These are phyloP conservation scores for Platismatia glauca DNA, from an alignment of 495 filamentous ascomycete genomes.

Conservation along the genomic window DNA sequence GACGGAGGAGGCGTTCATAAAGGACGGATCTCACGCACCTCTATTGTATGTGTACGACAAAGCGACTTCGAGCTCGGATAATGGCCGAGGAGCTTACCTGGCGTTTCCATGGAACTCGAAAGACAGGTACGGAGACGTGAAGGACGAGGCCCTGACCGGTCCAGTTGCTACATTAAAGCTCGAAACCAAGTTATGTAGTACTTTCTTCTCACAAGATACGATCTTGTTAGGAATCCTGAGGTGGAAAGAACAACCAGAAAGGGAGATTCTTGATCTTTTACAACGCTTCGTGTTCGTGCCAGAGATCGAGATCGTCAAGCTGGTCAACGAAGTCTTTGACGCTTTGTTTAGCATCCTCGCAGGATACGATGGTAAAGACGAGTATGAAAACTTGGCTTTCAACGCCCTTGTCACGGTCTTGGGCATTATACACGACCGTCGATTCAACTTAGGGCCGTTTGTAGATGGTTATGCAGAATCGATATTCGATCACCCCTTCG, in stretches of 20 bases:
- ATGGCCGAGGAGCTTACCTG: slow-evolving; percentile 72
- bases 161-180: slow-evolving; percentile 67
- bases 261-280: slow-evolving; percentile 62
- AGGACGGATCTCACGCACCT: slow-evolving; percentile 74
- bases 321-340: slow-evolving; percentile 82
- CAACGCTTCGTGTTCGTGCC: slow-evolving; percentile 85
- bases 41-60: slow-evolving; percentile 87
- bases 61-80: slow-evolving; percentile 52
- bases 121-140: slow-evolving; percentile 53
- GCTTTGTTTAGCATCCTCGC: slow-evolving; percentile 85
- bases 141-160: slow-evolving; percentile 65
- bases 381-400: slow-evolving; percentile 89
- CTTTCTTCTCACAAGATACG: slow-evolving; percentile 88
- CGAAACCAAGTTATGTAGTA: slow-evolving; percentile 90
- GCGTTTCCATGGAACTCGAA: slow-evolving; percentile 67
- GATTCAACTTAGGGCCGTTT: slow-evolving; percentile 82
- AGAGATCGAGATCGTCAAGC: slow-evolving; percentile 95
- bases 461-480: slow-evolving; percentile 87
- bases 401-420: slow-evolving; percentile 80
- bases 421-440: slow-evolving; percentile 86
- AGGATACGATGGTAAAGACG: slow-evolving; percentile 78
- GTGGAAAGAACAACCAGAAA: slow-evolving; percentile 68
- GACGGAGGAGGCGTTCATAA: slow-evolving; percentile 83
- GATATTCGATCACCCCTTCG: slow-evolving; percentile 88
- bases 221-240: slow-evolving; percentile 72